Conservation (phyloP, 768 basidiomycete species). For the Chalciporus pseudorubinellus region DNA sequence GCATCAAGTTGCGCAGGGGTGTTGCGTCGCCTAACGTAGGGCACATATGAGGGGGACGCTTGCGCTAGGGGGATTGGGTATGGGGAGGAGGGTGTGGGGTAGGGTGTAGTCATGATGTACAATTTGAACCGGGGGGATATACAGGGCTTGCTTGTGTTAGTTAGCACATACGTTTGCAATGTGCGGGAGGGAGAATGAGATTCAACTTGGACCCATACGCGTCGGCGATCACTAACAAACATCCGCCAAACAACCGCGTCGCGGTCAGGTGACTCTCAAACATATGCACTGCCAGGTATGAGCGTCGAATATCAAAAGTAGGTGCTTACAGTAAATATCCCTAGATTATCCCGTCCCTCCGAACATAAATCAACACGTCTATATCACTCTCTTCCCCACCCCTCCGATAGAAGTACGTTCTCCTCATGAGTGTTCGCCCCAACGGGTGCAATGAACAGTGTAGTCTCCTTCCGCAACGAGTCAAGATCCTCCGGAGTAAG, state of each 20-base stretch:
- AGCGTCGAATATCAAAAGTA: background rate
- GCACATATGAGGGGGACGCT: slow-evolving; percentile 15
- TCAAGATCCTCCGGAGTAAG: slow-evolving; percentile 23
- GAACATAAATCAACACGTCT: slow-evolving; percentile 2
- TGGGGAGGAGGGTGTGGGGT: slow-evolving; percentile 1
- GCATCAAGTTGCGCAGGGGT: slow-evolving; percentile 33
- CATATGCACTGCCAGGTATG: background rate
- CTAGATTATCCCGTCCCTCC: slow-evolving; percentile 6
- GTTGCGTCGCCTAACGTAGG: slow-evolving; percentile 32
- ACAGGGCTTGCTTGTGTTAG: background rate
- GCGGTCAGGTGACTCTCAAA: slow-evolving; percentile 25
- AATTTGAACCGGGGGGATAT: background rate
- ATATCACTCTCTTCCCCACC: slow-evolving; percentile 10
- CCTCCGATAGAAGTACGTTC: slow-evolving; percentile 29
- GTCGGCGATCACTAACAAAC: slow-evolving; percentile 20
- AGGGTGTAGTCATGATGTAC: slow-evolving; percentile 11
- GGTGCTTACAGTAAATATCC: slow-evolving; percentile 1
- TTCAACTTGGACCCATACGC: slow-evolving; percentile 9
- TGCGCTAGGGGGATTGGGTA: background rate
- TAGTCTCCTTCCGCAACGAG: slow-evolving; percentile 22
- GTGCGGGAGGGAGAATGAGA: background rate
- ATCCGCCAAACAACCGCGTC: slow-evolving; percentile 18
- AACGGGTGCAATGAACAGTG: slow-evolving; percentile 29
- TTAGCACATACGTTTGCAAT: slow-evolving; percentile 15
- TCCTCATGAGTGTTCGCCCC: slow-evolving; percentile 50